A percentile compares a stretch with the other conserved stretches of the same genome.
phyloP scores from a whole-genome alignment of 495 filamentous ascomycete species.

The Talaromyces nanjingensis region DNA sequence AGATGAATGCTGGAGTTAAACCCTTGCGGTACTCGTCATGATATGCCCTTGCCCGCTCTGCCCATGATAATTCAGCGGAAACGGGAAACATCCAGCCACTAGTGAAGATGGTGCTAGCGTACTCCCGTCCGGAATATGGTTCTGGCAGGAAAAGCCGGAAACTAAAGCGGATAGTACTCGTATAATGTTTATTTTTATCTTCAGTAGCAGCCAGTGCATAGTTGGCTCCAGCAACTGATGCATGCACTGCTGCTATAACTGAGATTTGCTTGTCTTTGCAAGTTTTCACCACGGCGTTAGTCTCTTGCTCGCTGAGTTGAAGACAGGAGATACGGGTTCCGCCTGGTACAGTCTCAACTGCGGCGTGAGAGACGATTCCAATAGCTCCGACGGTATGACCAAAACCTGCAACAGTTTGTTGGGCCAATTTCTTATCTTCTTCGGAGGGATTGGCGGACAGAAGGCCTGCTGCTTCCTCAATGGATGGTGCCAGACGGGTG shows the following conservation, averaged over 20 bases:
- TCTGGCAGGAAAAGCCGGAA: constrained; percentile 21
- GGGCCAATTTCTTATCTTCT: no score
- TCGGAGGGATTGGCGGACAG: no score
- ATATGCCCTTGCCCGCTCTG: constrained; percentile 21
- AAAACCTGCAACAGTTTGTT: no score
- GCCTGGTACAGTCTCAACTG: no score
- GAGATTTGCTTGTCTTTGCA: no score
- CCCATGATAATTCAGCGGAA: constrained; percentile 16
- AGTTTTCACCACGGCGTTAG: no score
- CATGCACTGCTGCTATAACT: constrained; percentile 12
- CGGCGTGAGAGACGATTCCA: no score
- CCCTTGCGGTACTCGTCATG: constrained; percentile 20
- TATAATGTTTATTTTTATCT: constrained; percentile 19
- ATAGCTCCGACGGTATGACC: no score
- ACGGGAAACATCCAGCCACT: constrained; percentile 19
- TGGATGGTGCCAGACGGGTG: constrained; percentile 12
- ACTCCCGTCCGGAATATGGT: constrained; percentile 18
- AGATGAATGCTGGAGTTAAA: constrained; percentile 16
- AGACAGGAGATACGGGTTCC: no score
- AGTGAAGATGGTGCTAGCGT: constrained; percentile 22
- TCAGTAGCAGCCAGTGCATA: constrained; percentile 15
- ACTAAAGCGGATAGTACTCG: constrained; percentile 25
- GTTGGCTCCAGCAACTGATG: constrained; percentile 20
- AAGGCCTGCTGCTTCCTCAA: constrained; percentile 19
- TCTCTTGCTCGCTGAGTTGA: no score